These are phyloP conservation scores for Gloeopeniophorella convolvens DNA, from an alignment of 768 basidiomycete genomes.

Conservation along the genomic window DNA sequence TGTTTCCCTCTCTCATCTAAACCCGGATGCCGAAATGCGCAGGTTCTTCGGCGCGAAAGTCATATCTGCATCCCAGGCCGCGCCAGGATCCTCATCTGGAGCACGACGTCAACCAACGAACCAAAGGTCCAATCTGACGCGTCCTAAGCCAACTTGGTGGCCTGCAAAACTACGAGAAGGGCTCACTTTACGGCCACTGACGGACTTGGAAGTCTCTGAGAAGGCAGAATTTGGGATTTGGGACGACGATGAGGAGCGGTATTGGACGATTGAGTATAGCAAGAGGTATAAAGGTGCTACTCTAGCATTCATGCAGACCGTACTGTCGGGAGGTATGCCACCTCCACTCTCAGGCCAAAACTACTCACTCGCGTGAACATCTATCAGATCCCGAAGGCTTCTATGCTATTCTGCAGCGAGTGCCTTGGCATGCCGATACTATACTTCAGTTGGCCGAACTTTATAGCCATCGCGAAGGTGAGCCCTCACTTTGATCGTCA, in stretches of 20 bases:
- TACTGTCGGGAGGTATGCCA: slow-evolving; percentile 70
- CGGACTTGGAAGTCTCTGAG: slow-evolving; percentile 43
- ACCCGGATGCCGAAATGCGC: slow-evolving; percentile 85
- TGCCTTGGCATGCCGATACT: slow-evolving; percentile 93
- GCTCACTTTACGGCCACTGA: slow-evolving; percentile 54
- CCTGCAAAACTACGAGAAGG: slow-evolving; percentile 65
- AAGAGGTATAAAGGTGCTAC: slow-evolving; percentile 80
- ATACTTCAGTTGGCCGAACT: slow-evolving; percentile 82
- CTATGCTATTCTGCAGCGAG: slow-evolving; percentile 62
- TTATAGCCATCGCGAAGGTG: slow-evolving; percentile 82
- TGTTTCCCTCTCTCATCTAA: slow-evolving; percentile 76
- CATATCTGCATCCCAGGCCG: slow-evolving; percentile 52
- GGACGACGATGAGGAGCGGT: slow-evolving; percentile 56
- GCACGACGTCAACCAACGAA: slow-evolving; percentile 36
- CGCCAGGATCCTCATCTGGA: slow-evolving; percentile 30
- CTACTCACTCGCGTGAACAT: not conserved
- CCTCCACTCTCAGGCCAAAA: not conserved
- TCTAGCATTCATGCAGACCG: slow-evolving; percentile 71
- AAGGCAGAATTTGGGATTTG: slow-evolving; percentile 35
- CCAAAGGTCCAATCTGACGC: slow-evolving; percentile 66
- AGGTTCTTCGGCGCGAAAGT: slow-evolving; percentile 93
- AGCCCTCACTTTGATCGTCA: slow-evolving; percentile 7
- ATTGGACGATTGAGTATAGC: slow-evolving; percentile 88
- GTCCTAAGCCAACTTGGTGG: slow-evolving; percentile 73
- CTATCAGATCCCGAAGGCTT: slow-evolving; percentile 68